Conservation (phyloP, 768 basidiomycete species). For the Sporobolomyces pararoseus region DNA sequence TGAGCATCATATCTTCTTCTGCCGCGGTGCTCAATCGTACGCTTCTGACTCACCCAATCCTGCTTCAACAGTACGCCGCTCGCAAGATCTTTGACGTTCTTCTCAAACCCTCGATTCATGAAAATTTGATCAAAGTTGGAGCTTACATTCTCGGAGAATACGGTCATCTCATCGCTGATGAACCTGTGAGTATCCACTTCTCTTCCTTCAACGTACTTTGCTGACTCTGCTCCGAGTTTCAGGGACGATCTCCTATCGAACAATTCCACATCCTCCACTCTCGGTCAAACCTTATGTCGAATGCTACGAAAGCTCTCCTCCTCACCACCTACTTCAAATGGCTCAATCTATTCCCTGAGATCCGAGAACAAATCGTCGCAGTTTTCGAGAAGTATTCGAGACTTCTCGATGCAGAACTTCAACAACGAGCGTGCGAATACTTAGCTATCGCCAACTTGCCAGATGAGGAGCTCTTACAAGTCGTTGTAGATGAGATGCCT, state of each 20-base stretch:
- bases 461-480: slow-evolving; percentile 86
- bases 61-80: slow-evolving; percentile 64
- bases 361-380: slow-evolving; percentile 85
- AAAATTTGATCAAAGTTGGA: slow-evolving; percentile 92
- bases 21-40: accelerated
- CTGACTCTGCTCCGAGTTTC: background rate
- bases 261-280: slow-evolving; percentile 89
- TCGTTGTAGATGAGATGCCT: slow-evolving; percentile 97
- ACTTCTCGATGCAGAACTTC: slow-evolving; percentile 91
- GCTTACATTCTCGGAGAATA: slow-evolving; percentile 98
- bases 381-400: slow-evolving; percentile 98
- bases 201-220: no score
- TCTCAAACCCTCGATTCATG: slow-evolving; percentile 60
- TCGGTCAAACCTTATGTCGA: slow-evolving; percentile 90
- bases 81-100: slow-evolving; percentile 86
- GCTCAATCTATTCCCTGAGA: slow-evolving; percentile 99
- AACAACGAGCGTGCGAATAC: slow-evolving; percentile 98
- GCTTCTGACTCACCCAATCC: background rate
- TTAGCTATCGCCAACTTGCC: slow-evolving; percentile 76
- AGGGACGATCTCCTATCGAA: slow-evolving; percentile 71
- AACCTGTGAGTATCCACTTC: slow-evolving; percentile 59
- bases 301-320: slow-evolving; percentile 83
- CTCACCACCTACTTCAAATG: slow-evolving; percentile 98
- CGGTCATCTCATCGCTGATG: slow-evolving; percentile 94
- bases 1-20: background rate